Evolutionary conservation across 495 filamentous ascomycete genomes (phyloP), one percentile per base, ranked within the genome.

Genomic region (Acidomyces sp.): DNA sequence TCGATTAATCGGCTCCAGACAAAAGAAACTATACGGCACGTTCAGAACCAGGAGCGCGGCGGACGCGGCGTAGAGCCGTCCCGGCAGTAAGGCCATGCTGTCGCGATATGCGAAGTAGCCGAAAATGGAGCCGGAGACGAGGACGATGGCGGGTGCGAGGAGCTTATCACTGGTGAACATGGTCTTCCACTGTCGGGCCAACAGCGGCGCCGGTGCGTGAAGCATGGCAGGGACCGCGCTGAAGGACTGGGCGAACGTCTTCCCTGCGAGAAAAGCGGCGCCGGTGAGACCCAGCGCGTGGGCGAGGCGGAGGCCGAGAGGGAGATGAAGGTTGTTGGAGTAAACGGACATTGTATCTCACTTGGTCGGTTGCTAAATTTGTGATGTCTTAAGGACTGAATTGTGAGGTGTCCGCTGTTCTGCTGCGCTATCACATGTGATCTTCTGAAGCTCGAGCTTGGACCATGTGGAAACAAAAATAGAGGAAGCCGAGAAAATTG

Each of bases 101-200:
- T 28, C 13, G 26, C 26, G 22, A 46, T 63, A 70, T 0, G 70
- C 63, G 2, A 77, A 61, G 41, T 62, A 74, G 22, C 55, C 51
- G 41, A 61, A 70, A 5, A 58, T 49, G 0, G 60, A 3, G 0
- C 60, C 44, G 0, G 63, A 54, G 16, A 60, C 16, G 12, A 56
- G 32, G 0, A 59, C 50, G 4, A 66, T 38, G 0, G 52, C 26
- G 0, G 64, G 61, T 15, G 66, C 57, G 18, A 55, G 33, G 9
- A 27, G 26, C 16, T 52, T 57, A 27, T 65, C 70, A 2, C 29
- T 40, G 23, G 51, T 18, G 53, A 53, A 68, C 19, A 57, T 42
- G 16, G 35, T 42, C 31, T 50, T 30, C 70, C 70, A 77, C 54
- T 76, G 71, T 12, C 43, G 49, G 13, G 68, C 65, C 34, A 75